Percentiles rank a stretch among this genome's conserved stretches.
These are phyloP conservation scores for Pyrus bretschneideri DNA, from an alignment of 306 rosid genomes.

Conservation along the genomic window DNA sequence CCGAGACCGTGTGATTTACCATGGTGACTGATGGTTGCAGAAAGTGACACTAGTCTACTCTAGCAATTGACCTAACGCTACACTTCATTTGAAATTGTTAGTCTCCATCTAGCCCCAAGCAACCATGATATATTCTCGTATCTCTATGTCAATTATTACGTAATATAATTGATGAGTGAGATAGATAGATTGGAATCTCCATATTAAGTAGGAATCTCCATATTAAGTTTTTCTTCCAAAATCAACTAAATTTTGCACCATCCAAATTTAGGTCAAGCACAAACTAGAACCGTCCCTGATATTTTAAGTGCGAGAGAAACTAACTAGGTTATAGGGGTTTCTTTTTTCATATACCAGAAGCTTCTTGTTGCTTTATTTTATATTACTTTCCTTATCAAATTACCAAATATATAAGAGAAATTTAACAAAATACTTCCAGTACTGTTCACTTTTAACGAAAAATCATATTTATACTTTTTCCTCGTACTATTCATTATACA, in stretches of 20 bases:
- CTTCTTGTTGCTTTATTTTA: background rate
- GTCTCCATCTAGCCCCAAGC: background rate
- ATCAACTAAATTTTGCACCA: background rate
- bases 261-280: background rate
- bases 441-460: too few relatives aligned
- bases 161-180: too few relatives aligned
- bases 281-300: background rate
- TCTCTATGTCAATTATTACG: background rate
- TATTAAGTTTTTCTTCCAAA: too few relatives aligned
- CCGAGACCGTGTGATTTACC: background rate
- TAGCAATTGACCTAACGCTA: background rate
- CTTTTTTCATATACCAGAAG: background rate
- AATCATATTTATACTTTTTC: too few relatives aligned
- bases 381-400: background rate
- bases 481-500: too few relatives aligned
- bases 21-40: conserved; percentile 8
- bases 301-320: background rate
- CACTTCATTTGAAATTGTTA: background rate
- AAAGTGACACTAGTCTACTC: conserved; percentile 4
- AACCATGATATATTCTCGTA: too few relatives aligned
- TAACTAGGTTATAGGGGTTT: background rate
- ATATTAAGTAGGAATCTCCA: too few relatives aligned
- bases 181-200: too few relatives aligned
- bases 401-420: background rate
- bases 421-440: too few relatives aligned